Evolutionary conservation across 192 early-diverging fungal genomes (phyloP).

Genomic region (Dissophora globulifera): DNA sequence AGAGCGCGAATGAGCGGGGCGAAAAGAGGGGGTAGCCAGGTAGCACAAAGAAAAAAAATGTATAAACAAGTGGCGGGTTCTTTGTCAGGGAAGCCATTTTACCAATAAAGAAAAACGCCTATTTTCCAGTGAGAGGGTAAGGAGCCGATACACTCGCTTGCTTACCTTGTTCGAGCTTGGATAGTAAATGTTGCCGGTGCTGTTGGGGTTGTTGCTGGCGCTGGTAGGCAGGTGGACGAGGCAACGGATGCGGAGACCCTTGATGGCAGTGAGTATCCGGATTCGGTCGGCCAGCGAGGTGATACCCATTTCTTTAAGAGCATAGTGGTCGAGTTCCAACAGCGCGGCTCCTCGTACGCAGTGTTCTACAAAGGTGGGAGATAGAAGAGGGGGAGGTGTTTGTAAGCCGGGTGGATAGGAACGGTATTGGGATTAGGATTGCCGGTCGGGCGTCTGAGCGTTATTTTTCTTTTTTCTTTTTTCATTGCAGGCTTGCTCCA

Average conservation of each 20-base stretch:
- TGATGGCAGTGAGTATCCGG: constrained; percentile 81
- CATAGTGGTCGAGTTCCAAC: constrained; percentile 83
- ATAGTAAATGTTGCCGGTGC: constrained; percentile 4
- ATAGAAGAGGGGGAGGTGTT: not conserved
- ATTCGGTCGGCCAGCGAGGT: constrained; percentile 85
- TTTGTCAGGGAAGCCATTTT: too few species aligned
- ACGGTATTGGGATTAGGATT: too few species aligned
- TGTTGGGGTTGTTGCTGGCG: not conserved
- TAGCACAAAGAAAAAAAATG: too few species aligned
- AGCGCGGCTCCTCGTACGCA: constrained; percentile 85
- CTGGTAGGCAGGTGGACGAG: constrained; percentile 17
- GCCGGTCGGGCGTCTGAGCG: too few species aligned
- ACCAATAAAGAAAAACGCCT: too few species aligned
- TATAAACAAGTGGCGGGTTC: too few species aligned
- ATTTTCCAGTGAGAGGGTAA: not conserved
- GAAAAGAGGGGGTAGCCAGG: not conserved
- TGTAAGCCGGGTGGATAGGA: too few species aligned
- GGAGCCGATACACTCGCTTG: too few species aligned
- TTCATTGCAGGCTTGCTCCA: not conserved
- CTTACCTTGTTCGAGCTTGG: constrained; percentile 43
- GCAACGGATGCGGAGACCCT: constrained; percentile 73
- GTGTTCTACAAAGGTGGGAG: constrained; percentile 64
- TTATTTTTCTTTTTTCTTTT: too few species aligned
- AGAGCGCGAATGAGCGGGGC: not conserved
- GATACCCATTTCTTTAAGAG: constrained; percentile 86